These are phyloP conservation scores for Selaginella moellendorffii DNA, from an alignment of 75 land plant species.

Conservation along the genomic window DNA sequence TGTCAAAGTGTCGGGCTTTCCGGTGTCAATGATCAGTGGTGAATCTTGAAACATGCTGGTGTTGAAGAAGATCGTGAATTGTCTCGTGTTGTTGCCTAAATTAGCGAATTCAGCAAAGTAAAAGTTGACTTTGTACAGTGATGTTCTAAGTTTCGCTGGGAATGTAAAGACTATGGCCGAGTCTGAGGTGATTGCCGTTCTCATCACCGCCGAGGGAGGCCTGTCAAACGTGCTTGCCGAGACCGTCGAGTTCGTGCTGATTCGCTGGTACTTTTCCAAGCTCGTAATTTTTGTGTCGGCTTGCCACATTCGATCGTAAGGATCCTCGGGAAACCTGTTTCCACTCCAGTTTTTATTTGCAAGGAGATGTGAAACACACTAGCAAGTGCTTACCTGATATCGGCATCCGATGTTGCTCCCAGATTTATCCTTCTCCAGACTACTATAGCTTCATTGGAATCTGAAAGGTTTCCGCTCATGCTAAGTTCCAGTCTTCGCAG, in stretches of 20 bases:
- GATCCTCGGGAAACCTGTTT: background rate
- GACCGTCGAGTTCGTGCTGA: too few relatives aligned
- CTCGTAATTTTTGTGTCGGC: too few relatives aligned
- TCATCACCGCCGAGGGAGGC: background rate
- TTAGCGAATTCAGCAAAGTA: background rate
- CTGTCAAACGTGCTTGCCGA: too few relatives aligned
- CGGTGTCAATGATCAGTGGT: background rate
- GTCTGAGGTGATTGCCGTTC: background rate
- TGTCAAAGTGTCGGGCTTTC: background rate
- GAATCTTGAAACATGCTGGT: background rate
- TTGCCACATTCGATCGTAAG: too few relatives aligned
- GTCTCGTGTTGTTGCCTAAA: background rate
- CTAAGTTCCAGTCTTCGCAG: background rate
- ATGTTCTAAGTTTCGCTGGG: background rate
- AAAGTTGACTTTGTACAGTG: background rate
- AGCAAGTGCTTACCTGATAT: background rate
- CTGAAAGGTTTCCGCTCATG: background rate
- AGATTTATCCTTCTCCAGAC: background rate
- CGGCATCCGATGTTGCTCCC: background rate
- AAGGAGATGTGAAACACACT: background rate
- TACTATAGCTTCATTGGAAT: background rate
- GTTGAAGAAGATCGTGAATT: background rate
- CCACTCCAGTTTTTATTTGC: background rate
- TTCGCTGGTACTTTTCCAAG: too few relatives aligned
- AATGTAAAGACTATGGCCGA: background rate